Conservation (phyloP, 1,284 basidiomycete species). For the Pisolithus thermaeus region DNA sequence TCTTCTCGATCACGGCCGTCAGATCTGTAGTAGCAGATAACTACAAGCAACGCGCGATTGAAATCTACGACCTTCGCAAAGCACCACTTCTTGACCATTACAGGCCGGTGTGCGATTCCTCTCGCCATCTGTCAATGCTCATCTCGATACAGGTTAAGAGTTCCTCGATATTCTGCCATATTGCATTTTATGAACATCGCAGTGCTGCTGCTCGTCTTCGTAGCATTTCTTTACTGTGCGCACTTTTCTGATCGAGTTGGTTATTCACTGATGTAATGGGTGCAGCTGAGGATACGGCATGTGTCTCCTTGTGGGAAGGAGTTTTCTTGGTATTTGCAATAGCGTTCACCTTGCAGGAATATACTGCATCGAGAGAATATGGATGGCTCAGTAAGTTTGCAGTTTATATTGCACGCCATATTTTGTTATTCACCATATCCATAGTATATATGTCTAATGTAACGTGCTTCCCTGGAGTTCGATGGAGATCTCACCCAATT, state of each 20-base stretch:
- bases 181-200: constrained; percentile 77
- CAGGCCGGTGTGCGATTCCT: constrained; percentile 33
- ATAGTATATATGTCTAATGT: constrained; percentile 81
- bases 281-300: constrained; percentile 50
- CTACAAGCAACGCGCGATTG: constrained; percentile 73
- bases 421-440: constrained; percentile 5
- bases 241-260: constrained; percentile 6
- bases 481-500: constrained; percentile 2
- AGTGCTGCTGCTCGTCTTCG: constrained; percentile 61
- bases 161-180: constrained; percentile 75
- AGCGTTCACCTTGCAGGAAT: constrained; percentile 78
- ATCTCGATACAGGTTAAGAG: constrained; percentile 51
- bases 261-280: constrained; percentile 3
- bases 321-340: constrained; percentile 70
- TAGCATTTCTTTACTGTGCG: constrained; percentile 69
- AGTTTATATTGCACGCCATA: neutral
- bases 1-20: constrained; percentile 59
- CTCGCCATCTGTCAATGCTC: constrained; percentile 2
- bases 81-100: constrained; percentile 84
- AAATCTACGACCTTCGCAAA: constrained; percentile 67
- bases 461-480: constrained; percentile 11
- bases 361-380: constrained; percentile 74
- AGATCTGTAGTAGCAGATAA: constrained; percentile 80
- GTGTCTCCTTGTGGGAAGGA: constrained; percentile 57
- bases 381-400: constrained; percentile 75